Evolutionary conservation across 148 eudicot genomes (phyloP), one percentile per base, ranked within the genome.

Genomic region (Silene uniflora): DNA sequence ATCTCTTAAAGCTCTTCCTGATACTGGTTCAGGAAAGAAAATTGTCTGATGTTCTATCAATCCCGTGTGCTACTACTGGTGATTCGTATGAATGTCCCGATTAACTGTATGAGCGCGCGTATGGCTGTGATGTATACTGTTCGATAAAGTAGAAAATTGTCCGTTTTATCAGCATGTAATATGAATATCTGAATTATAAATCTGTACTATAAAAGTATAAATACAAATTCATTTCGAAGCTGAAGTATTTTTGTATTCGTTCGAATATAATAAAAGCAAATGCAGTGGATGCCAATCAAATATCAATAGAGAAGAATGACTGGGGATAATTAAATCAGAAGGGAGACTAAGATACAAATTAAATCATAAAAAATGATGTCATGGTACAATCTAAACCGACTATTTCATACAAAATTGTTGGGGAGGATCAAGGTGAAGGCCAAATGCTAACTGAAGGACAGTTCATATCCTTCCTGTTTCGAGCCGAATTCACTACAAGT

Each of bases 401-500:
- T 16, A 16, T 52, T 52, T 52, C 56, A 52, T 52, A 52, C 56
- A 52, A 52, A 52, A 52, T 52, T 52, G 56, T 52, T 14, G 55
- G 14, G 13, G 11, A 49, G 55, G 14, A 49, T 49, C 13, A 11
- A 49, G 55, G 14, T 49, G 55, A 49, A 13, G 7, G 55, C 55
- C 55, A 35, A 35, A 35, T 35, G 39, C 55, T 49, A 10, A 49
- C 12, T 49, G 3, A 49, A 49, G 55, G 12, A 49, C 14, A 49
- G 56, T 13, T 39, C 77, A 8, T 39, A 7, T 39, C 44, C 44
- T 39, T 39, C 44, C 44, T 6, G 44, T 39, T 39, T 39, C 44
- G 44, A 39, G 44, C 44, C 9, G 10, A 39, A 39, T 6, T 39
- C 9, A 39, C 44, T 85, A 92, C 80, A 95, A 77, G 84, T 95